phyloP scores from a whole-genome alignment of 805 yeast genomes.

The Metschnikowia kunwiensis region DNA sequence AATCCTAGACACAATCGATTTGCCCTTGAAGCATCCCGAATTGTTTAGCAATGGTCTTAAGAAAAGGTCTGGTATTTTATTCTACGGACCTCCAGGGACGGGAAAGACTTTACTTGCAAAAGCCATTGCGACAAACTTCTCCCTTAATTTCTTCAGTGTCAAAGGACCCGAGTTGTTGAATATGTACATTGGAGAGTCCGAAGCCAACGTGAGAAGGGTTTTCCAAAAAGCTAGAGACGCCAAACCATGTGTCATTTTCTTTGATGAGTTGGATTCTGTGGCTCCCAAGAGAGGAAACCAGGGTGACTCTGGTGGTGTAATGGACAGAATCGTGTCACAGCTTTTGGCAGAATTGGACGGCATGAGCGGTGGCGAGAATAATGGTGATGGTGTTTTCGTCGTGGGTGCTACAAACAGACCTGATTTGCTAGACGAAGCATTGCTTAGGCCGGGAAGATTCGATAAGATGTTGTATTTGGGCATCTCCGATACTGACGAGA shows the following conservation, averaged over 20 bases:
- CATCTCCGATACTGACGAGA: slow-evolving; percentile 84
- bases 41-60: slow-evolving; percentile 84
- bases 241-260: slow-evolving; percentile 94
- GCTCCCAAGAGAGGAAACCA: slow-evolving; percentile 98
- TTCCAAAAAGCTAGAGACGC: slow-evolving; percentile 96
- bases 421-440: slow-evolving; percentile 89
- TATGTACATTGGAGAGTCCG: slow-evolving; percentile 98
- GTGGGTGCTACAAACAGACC: slow-evolving; percentile 99
- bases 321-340: slow-evolving; percentile 98
- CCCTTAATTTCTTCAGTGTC: slow-evolving; percentile 90
- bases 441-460: slow-evolving; percentile 90
- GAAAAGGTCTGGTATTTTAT: slow-evolving; percentile 88
- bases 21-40: slow-evolving; percentile 93
- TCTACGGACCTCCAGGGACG: slow-evolving; percentile 98
- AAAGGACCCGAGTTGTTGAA: slow-evolving; percentile 96
- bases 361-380: slow-evolving; percentile 66
- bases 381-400: slow-evolving; percentile 83
- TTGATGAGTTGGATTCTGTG: slow-evolving; percentile 95
- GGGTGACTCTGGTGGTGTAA: slow-evolving; percentile 98
- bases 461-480: slow-evolving; percentile 95
- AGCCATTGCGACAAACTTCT: slow-evolving; percentile 94
- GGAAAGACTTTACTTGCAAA: slow-evolving; percentile 95
- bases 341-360: slow-evolving; percentile 93
- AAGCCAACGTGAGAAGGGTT: slow-evolving; percentile 92
- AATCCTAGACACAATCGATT: slow-evolving; percentile 90